Evolutionary conservation across 2,329 filamentous ascomycete species (phyloP).

Genomic region (Claviceps africana): DNA sequence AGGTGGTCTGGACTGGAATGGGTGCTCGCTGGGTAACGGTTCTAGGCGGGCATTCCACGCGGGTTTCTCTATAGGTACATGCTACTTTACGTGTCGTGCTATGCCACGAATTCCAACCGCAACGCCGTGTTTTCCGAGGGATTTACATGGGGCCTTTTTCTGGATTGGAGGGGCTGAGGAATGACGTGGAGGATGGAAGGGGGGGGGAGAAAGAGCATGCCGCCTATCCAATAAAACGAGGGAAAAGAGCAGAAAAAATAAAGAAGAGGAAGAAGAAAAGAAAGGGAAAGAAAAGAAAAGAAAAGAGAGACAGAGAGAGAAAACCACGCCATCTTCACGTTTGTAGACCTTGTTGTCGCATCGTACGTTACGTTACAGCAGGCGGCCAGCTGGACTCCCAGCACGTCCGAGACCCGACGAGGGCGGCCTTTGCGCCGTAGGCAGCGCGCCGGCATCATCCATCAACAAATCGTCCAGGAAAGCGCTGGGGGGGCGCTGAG

Average conservation of each 20-base stretch:
- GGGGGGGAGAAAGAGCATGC: neutral
- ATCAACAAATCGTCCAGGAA: conserved; percentile 85
- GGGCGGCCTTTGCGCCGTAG: conserved; percentile 26
- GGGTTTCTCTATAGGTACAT: too few relatives aligned
- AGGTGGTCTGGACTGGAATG: too few relatives aligned
- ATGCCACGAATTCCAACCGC: neutral
- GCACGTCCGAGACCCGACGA: conserved; percentile 7
- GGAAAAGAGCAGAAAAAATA: neutral
- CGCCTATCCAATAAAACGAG: neutral
- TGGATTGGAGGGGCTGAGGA: neutral
- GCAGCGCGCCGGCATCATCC: conserved; percentile 46
- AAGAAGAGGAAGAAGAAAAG: too few relatives aligned
- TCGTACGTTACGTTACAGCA: conserved; percentile 9
- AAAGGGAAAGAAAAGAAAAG: neutral
- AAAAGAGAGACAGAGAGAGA: neutral
- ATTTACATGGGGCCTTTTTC: neutral
- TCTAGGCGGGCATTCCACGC: too few relatives aligned
- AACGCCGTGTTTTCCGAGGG: neutral
- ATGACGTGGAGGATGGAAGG: neutral
- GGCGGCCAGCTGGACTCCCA: conserved; percentile 13
- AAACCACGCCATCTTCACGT: neutral
- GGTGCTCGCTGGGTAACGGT: too few relatives aligned
- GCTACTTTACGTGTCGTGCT: neutral
- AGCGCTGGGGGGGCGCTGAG: conserved; percentile 67
- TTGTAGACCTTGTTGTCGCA: neutral